These are phyloP conservation scores for Neolentinus lepideus DNA, from an alignment of 1,284 basidiomycete species.

Conservation along the genomic window DNA sequence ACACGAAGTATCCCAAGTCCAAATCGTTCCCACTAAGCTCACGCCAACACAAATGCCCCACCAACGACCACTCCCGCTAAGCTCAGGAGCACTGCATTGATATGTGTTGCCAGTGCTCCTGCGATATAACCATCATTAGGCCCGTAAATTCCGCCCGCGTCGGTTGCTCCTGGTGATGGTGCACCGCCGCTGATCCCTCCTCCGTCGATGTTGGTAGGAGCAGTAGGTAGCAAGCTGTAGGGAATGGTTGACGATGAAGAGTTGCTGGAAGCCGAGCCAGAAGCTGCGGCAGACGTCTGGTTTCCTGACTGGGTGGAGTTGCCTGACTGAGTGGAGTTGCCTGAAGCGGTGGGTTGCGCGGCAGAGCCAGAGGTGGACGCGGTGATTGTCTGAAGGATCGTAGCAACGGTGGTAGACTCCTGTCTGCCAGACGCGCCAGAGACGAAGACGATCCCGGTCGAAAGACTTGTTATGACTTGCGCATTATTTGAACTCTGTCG, in stretches of 20 bases:
- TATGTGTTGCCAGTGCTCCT: conserved; percentile 4
- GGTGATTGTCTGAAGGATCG: background rate
- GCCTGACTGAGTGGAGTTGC: conserved; percentile 4
- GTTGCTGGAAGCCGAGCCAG: background rate
- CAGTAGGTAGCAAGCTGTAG: conserved; percentile 41
- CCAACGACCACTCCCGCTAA: conserved; percentile 37
- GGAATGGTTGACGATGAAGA: background rate
- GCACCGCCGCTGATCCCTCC: conserved; percentile 44
- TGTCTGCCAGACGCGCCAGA: background rate
- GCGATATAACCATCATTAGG: conserved; percentile 39
- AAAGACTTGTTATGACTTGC: background rate
- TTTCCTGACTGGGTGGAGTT: background rate
- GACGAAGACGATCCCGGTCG: background rate
- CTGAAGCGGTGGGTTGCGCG: conserved; percentile 13
- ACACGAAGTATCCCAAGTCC: background rate
- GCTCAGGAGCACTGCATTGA: conserved; percentile 31
- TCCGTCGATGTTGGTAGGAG: conserved; percentile 41
- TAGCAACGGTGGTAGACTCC: background rate
- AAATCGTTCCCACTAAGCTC: conserved; percentile 12
- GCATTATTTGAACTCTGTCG: background rate
- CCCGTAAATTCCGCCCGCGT: conserved; percentile 37
- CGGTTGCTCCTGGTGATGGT: conserved; percentile 37
- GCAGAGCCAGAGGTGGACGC: conserved; percentile 5
- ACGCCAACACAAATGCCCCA: conserved; percentile 39
- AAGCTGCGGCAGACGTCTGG: background rate